Evolutionary conservation across 805 yeast species (phyloP).

Genomic region (Saccharomycopsis malanga): DNA sequence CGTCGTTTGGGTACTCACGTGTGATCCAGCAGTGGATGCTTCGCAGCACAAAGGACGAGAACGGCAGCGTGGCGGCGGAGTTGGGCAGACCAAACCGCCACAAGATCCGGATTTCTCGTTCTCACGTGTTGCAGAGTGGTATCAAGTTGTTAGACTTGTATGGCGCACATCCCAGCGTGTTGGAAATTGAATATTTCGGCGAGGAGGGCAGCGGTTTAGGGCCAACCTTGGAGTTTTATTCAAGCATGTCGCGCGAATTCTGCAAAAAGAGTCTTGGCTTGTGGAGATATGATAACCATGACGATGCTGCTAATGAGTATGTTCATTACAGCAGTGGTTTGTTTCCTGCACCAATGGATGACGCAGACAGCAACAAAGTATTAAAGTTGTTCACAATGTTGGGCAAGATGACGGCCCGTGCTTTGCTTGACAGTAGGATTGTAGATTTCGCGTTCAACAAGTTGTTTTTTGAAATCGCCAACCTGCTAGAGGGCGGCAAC

Average conservation of each 20-base stretch:
- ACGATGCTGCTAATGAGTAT: slow-evolving; percentile 29
- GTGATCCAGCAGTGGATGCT: slow-evolving; percentile 71
- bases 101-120: slow-evolving; percentile 71
- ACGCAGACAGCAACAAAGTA: slow-evolving; percentile 31
- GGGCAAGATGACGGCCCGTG: slow-evolving; percentile 82
- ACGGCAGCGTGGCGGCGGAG: slow-evolving; percentile 31
- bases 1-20: slow-evolving; percentile 87
- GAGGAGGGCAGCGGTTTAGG: slow-evolving; percentile 97
- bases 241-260: slow-evolving; percentile 72
- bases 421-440: slow-evolving; percentile 80
- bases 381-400: slow-evolving; percentile 53
- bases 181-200: slow-evolving; percentile 81
- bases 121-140: slow-evolving; percentile 66
- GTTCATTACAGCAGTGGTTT: slow-evolving; percentile 46
- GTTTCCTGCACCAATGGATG: slow-evolving; percentile 61
- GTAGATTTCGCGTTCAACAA: slow-evolving; percentile 75
- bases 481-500: slow-evolving; percentile 24
- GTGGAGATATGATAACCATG: slow-evolving; percentile 53
- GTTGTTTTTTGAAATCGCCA: slow-evolving; percentile 57
- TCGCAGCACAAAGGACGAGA: slow-evolving; percentile 35
- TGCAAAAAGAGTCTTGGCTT: slow-evolving; percentile 46
- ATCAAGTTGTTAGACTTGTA: slow-evolving; percentile 67
- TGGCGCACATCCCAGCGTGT: slow-evolving; percentile 70
- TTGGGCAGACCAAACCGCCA: slow-evolving; percentile 74
- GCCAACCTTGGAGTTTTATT: slow-evolving; percentile 90